Evolutionary conservation across 352 stramenopile genomes (phyloP).

Genomic region (Phytophthora fragariaefolia): DNA sequence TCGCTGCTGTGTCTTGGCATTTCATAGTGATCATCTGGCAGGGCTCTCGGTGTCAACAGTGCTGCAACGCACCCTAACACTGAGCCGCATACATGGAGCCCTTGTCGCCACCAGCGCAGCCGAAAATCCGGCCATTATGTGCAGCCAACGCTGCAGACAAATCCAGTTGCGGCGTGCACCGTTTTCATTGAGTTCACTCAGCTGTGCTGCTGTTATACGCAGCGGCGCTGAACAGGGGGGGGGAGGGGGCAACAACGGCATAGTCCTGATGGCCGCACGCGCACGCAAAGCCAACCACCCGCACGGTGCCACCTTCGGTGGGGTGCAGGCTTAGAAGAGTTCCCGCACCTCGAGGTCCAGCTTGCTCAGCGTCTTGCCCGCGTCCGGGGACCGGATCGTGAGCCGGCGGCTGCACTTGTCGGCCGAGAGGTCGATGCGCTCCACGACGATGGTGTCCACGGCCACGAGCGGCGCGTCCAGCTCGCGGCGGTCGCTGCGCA

Average conservation of each 20-base stretch:
- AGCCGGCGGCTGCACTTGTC: conserved; percentile 61
- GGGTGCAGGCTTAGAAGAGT: conserved; percentile 54
- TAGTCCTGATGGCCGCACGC: neutral
- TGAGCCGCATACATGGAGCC: neutral
- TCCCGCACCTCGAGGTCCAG: conserved; percentile 69
- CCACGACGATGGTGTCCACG: conserved; percentile 74
- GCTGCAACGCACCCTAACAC: neutral
- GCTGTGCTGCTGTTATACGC: conserved; percentile 9
- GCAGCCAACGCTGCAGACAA: neutral
- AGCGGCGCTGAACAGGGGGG: neutral
- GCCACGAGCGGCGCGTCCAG: conserved; percentile 48
- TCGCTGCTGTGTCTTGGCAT: too few relatives aligned
- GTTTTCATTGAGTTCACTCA: conserved; percentile 9
- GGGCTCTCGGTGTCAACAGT: too few relatives aligned
- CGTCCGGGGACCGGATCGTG: conserved; percentile 51
- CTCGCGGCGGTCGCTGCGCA: conserved; percentile 37
- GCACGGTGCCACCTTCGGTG: neutral
- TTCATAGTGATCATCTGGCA: too few relatives aligned
- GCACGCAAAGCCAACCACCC: neutral
- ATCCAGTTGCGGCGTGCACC: neutral
- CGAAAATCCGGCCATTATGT: neutral
- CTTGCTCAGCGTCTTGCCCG: conserved; percentile 36
- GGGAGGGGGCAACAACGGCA: neutral
- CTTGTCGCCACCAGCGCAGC: neutral
- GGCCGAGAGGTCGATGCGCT: conserved; percentile 70